Evolutionary conservation across 768 basidiomycete species (phyloP).

Genomic region (Mycena haematopus): DNA sequence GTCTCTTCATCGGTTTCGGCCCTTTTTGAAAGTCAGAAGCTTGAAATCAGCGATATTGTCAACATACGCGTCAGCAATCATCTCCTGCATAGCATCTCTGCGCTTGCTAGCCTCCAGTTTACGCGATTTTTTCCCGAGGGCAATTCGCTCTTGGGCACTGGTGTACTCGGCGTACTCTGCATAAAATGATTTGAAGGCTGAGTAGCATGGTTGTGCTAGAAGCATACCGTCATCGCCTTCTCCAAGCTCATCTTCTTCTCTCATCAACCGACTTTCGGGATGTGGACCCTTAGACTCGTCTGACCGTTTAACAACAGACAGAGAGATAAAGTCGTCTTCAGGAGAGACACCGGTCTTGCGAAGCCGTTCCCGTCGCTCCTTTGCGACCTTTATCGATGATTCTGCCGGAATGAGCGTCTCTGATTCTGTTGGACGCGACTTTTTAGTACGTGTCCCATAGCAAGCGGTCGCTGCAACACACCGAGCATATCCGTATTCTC

Average conservation of each 20-base stretch:
- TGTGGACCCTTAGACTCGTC: constrained; percentile 74
- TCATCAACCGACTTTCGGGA: constrained; percentile 80
- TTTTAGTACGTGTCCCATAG: neutral
- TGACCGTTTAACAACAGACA: constrained; percentile 66
- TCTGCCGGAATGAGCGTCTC: constrained; percentile 69
- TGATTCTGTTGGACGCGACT: constrained; percentile 31
- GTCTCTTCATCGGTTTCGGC: constrained; percentile 88
- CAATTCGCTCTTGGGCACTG: constrained; percentile 85
- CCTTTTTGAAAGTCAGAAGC: constrained; percentile 40
- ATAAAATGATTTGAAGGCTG: neutral
- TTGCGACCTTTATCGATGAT: constrained; percentile 74
- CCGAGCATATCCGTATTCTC: constrained; percentile 40
- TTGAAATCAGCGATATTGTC: neutral
- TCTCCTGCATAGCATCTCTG: constrained; percentile 74
- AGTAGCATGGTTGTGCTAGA: neutral
- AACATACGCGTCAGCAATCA: constrained; percentile 79
- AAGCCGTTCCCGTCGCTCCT: constrained; percentile 75
- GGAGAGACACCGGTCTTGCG: constrained; percentile 52
- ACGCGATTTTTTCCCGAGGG: constrained; percentile 81
- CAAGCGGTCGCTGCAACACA: constrained; percentile 25
- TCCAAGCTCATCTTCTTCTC: constrained; percentile 89
- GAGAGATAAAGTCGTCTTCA: constrained; percentile 80
- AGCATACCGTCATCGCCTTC: constrained; percentile 85
- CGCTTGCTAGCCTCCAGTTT: constrained; percentile 73
- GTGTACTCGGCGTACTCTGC: constrained; percentile 88